Evolutionary conservation across 306 rosid genomes (phyloP), one percentile per base, ranked within the genome.

Genomic region (Rosa lucieae): DNA sequence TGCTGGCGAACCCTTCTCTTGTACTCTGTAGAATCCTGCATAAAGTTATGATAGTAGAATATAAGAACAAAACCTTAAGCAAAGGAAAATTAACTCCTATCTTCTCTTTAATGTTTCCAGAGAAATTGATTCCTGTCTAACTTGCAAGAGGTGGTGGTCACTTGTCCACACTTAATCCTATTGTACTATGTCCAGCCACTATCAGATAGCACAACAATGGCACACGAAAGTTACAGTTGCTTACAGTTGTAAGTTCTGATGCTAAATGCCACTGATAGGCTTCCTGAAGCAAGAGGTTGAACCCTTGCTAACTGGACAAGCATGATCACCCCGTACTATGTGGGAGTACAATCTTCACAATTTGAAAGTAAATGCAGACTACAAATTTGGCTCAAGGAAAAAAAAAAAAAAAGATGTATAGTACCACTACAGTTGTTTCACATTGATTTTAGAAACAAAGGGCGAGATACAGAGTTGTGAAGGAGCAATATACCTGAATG

Each of bases 1-100:
- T 94, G 97, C 85, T 82, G 97, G 72, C 94, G 87, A 62, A 94
- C 97, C 77, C 97, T 86, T 88, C 81, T 90, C 87, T 89, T 94
- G 68, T 94, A 94, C 88, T 94, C 97, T 1, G 75, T 69, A 2
- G 88, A 86, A 82, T 94, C 99, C 99, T 94, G 91, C 86, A 82
- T 9, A 62, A 80, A 68, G 39, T 78, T 39, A 10, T 67, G 14
- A 7, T n/a, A 79, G 67, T 40, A 84, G 40, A 29, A 73, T 26
- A 65, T 82, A 78, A 79, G 61, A 73, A 79, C 65, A 67, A 0
- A 46, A 29, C 14, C 37, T 14, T 48, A 17, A 23, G 62, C 52
- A 76, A 46, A 67, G 66, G 1, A n/a, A 55, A 6, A 63, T 26
- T 0, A 63, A 44, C 11, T 10, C 17, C 8, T 0, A 20, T 58